Evolutionary conservation across 179 eudicot species (phyloP).

Genomic region (Actinidia chinensis): DNA sequence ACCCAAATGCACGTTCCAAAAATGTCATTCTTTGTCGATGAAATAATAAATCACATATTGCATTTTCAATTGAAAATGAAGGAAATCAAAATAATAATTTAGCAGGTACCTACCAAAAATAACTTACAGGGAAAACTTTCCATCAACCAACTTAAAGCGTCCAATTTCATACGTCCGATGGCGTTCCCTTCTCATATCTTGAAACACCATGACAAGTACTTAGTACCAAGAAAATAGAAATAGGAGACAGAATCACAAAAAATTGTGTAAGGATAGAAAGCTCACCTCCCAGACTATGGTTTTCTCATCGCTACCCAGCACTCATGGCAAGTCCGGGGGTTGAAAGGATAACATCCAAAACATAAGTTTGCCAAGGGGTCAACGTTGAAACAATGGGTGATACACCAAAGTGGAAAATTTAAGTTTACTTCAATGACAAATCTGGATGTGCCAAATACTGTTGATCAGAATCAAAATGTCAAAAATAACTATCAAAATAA

Average conservation of each 20-base stretch:
- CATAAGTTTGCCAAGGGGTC: conserved; percentile 71
- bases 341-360: conserved; percentile 95
- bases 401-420: not conserved
- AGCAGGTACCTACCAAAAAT: too few species aligned
- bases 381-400: not conserved
- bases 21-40: conserved; percentile 4
- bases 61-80: not conserved
- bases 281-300: conserved; percentile 99
- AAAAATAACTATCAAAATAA: not conserved
- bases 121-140: conserved; percentile 97
- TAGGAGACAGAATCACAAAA: conserved; percentile 21
- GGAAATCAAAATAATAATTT: not conserved
- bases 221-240: conserved; percentile 19
- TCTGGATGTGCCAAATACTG: not conserved
- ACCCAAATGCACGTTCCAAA: not conserved
- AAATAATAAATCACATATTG: not conserved
- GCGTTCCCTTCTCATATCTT: conserved; percentile 99
- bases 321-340: conserved; percentile 99
- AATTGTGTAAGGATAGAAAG: conserved; percentile 14
- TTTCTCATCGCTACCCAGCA: conserved; percentile 99
- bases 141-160: conserved; percentile 93
- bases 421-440: not conserved
- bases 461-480: not conserved
- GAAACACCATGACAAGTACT: conserved; percentile 16
- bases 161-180: conserved; percentile 80